phyloP scores from a whole-genome alignment of 78 protist species.

The Tieghemostelium lacteum region DNA sequence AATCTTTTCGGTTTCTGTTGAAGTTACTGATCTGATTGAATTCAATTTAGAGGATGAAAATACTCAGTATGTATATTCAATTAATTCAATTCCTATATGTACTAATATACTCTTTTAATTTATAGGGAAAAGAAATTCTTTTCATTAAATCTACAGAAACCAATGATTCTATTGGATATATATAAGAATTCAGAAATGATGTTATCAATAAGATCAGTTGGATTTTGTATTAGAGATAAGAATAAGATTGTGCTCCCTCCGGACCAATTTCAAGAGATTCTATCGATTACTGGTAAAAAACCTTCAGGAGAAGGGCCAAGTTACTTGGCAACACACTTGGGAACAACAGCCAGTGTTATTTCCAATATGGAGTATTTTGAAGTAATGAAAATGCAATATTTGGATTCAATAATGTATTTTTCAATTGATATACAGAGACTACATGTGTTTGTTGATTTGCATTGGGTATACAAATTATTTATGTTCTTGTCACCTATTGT shows the following conservation, averaged over 20 bases:
- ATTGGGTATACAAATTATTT: constrained; percentile 33
- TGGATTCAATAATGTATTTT: neutral
- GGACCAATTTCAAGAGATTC: constrained; percentile 27
- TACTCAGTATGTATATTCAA: neutral
- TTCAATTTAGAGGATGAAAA: constrained; percentile 42
- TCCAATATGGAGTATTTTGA: too few relatives aligned
- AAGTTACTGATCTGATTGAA: constrained; percentile 10
- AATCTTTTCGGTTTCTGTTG: neutral
- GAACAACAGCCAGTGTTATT: too few relatives aligned
- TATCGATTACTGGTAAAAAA: neutral
- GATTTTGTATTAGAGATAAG: constrained; percentile 23
- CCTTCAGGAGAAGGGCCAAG: neutral
- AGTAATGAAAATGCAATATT: neutral
- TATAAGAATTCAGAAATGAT: constrained; percentile 41
- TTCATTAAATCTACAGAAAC: constrained; percentile 15
- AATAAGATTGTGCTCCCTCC: neutral
- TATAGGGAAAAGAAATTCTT: constrained; percentile 30
- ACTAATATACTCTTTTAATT: neutral
- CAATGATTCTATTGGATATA: neutral
- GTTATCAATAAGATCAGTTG: neutral
- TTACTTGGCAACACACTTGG: neutral
- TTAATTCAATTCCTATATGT: neutral
- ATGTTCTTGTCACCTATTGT: constrained; percentile 40
- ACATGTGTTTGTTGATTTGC: constrained; percentile 34
- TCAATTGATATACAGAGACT: constrained; percentile 13